A percentile compares a stretch with the other conserved stretches of the same genome.
Evolutionary conservation across 768 basidiomycete species (phyloP).

Genomic region (Leucogyrophana mollusca): DNA sequence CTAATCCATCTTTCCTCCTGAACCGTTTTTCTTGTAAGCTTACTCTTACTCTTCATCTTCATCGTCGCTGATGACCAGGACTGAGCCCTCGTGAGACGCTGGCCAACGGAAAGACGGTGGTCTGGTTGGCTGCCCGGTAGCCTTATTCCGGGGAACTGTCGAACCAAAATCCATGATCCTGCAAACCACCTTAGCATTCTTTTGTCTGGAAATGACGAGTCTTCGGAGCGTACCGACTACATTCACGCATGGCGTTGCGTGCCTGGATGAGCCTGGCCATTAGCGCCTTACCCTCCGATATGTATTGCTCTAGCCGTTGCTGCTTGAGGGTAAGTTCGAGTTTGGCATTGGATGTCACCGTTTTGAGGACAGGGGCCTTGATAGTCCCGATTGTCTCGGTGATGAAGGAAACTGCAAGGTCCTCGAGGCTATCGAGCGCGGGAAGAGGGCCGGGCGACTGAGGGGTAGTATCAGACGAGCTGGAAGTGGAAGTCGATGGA

Average conservation of each 20-base stretch:
- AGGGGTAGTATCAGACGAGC: constrained; percentile 1
- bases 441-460: neutral
- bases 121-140: neutral
- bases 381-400: constrained; percentile 51
- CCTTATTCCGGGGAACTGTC: neutral
- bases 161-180: constrained; percentile 11
- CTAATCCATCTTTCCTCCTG: too few relatives aligned
- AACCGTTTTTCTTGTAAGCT: too few relatives aligned
- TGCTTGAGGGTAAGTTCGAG: constrained; percentile 45
- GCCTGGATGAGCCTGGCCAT: constrained; percentile 47
- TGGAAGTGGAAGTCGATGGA: constrained; percentile 5
- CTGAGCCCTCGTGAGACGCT: constrained; percentile 35
- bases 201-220: neutral
- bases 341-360: constrained; percentile 18
- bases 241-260: constrained; percentile 46
- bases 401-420: constrained; percentile 58
- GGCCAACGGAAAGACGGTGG: constrained; percentile 38
- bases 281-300: constrained; percentile 50
- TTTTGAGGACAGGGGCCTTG: constrained; percentile 23
- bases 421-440: constrained; percentile 34
- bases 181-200: constrained; percentile 1
- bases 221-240: constrained; percentile 48
- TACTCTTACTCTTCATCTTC: constrained; percentile 39
- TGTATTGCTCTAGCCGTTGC: constrained; percentile 46
- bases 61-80: constrained; percentile 53